Evolutionary conservation across 2,329 filamentous ascomycete genomes (phyloP), one percentile per base, ranked within the genome.

Genomic region (Talaromyces sp.): DNA sequence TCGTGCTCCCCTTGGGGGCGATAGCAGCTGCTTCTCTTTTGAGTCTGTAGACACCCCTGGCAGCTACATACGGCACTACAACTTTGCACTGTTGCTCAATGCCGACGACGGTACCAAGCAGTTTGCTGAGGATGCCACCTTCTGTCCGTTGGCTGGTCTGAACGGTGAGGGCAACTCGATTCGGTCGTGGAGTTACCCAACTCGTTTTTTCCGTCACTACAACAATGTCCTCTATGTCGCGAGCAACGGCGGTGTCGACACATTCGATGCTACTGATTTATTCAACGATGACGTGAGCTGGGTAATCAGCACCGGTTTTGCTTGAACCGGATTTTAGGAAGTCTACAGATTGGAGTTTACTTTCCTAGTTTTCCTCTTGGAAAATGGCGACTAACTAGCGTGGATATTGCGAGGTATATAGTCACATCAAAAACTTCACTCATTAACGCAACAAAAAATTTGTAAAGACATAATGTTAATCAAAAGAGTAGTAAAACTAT

Each of bases 11-110:
- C 59, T 60, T 35, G 59, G 32, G 21, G 43, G 43, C 11, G 56
- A 60, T 32, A 57, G 59, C 48, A 55, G 43, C 11, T 60, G 59
- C 54, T 60, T 57, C 54, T 60, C 59, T 2, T 60, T 60, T 43
- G 59, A 60, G 54, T 60, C 59, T 6, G 59, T 60, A 6, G 59
- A 60, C n/a, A 60, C 54, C 14, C 54, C 59, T 6, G 59, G 54
- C 8, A 60, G 59, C 54, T 60, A 53, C 27, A 60, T 60, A 9
- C 54, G 59, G 14, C 59, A 60, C 48, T 57, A 60, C 27, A 46
- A 57, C 48, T 60, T 57, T 52, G 54, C 56, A 35, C 48, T 60
- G 26, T 29, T 56, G 26, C 48, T 57, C 35, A 52, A 60, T 14
- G 59, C 59, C 14, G 21, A 60, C 12, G 59, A 60, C 17, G 54